Evolutionary conservation across 1,284 basidiomycete genomes (phyloP).

Genomic region (Rhodofomes roseus): DNA sequence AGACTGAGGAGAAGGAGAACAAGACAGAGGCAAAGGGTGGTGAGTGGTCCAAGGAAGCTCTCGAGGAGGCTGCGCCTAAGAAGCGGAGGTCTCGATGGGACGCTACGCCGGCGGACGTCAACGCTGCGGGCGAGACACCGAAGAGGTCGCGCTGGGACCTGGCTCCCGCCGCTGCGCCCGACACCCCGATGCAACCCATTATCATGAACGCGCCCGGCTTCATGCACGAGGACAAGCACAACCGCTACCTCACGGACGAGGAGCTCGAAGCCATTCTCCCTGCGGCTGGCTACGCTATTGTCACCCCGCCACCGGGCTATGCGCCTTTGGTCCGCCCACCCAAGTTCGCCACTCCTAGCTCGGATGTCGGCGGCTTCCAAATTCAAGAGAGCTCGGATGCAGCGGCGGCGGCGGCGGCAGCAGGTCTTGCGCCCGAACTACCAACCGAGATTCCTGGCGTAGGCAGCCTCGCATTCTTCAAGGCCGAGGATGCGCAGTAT

Average conservation of each 20-base stretch:
- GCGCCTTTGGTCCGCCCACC: conserved; percentile 79
- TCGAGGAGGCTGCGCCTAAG: conserved; percentile 73
- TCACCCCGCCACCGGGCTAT: conserved; percentile 93
- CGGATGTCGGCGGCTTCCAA: conserved; percentile 85
- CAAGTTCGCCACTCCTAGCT: conserved; percentile 72
- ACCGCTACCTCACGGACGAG: conserved; percentile 92
- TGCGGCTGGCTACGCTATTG: conserved; percentile 83
- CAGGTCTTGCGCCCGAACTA: conserved; percentile 89
- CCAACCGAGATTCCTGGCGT: conserved; percentile 99
- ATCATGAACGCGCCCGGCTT: conserved; percentile 84
- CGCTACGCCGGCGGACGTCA: conserved; percentile 74
- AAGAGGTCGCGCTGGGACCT: conserved; percentile 97
- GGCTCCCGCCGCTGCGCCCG: conserved; percentile 58
- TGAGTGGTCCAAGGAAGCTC: conserved; percentile 72
- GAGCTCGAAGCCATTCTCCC: conserved; percentile 93
- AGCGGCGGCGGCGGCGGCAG: conserved; percentile 80
- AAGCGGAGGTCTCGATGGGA: conserved; percentile 95
- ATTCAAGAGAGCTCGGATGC: conserved; percentile 94
- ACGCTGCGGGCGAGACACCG: conserved; percentile 51
- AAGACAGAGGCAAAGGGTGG: conserved; percentile 47
- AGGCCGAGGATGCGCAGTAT: conserved; percentile 96
- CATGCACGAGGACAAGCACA: conserved; percentile 90
- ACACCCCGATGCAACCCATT: conserved; percentile 67
- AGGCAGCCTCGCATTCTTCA: conserved; percentile 97
- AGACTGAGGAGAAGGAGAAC: conserved; percentile 55